These are phyloP conservation scores for Acer campestre DNA, from an alignment of 345 rosid genomes.

Conservation along the genomic window DNA sequence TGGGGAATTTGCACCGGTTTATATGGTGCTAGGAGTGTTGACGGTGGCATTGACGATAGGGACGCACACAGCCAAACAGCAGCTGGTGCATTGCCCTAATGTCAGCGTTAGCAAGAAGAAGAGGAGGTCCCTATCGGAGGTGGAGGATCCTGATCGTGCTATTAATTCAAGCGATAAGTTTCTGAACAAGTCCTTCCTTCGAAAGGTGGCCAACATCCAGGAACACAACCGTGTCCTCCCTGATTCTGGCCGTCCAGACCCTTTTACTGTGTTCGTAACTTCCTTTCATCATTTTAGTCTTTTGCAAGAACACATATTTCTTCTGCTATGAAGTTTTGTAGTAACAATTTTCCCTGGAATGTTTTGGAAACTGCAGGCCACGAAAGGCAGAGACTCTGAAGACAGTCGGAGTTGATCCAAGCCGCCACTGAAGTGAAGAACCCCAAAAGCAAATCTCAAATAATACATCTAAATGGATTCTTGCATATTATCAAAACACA, in stretches of 20 bases:
- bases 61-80: constrained; percentile 47
- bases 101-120: constrained; percentile 48
- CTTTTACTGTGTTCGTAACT: constrained; percentile 35
- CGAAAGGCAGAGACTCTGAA: constrained; percentile 45
- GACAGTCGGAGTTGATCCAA: constrained; percentile 42
- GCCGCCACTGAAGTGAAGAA: constrained; percentile 24
- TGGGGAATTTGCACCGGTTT: constrained; percentile 48
- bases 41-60: constrained; percentile 33
- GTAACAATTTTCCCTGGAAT: not conserved
- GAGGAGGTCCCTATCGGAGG: constrained; percentile 49
- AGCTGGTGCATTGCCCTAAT: constrained; percentile 44
- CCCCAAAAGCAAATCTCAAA: not conserved
- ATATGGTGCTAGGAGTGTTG: constrained; percentile 45
- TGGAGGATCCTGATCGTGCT: constrained; percentile 45
- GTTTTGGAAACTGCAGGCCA: constrained; percentile 23
- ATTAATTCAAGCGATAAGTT: constrained; percentile 35
- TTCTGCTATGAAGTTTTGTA: not conserved
- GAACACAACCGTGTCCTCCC: constrained; percentile 28
- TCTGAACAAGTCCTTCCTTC: constrained; percentile 48
- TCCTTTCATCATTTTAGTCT: not conserved
- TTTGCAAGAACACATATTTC: too few relatives aligned
- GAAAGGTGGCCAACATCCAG: constrained; percentile 56
- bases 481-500: not conserved
- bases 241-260: constrained; percentile 36
- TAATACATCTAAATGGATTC: not conserved